phyloP scores from a whole-genome alignment of 495 filamentous ascomycete genomes.

The Neurospora discreta region DNA sequence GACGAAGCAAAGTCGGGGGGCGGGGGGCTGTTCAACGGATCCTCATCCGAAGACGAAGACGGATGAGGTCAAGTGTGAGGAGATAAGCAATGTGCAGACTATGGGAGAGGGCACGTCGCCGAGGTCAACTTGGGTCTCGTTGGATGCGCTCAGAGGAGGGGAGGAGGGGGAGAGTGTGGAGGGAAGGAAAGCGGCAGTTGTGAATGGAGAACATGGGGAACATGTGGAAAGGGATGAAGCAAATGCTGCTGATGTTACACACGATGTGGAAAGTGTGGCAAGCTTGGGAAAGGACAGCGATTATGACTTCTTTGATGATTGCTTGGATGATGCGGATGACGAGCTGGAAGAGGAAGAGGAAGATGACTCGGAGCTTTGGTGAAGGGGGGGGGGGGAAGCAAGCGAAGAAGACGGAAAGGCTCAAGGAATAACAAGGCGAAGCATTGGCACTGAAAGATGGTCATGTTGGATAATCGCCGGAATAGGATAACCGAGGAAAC shows the following conservation, averaged over 20 bases:
- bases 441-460: neutral
- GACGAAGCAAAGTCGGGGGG: neutral
- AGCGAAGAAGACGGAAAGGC: neutral
- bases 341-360: conserved; percentile 29
- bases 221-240: neutral
- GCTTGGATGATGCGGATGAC: conserved; percentile 26
- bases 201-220: neutral
- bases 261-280: neutral
- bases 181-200: neutral
- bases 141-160: neutral
- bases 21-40: neutral
- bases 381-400: neutral
- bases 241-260: neutral
- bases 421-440: neutral
- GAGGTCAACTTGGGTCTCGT: neutral
- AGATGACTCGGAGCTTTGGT: neutral
- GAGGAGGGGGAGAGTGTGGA: neutral
- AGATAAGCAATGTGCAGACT: neutral
- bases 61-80: neutral
- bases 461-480: neutral
- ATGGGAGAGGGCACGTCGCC: neutral
- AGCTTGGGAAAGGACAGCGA: neutral
- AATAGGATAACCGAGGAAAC: neutral
- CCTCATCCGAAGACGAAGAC: neutral
- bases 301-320: neutral